Percentiles rank a stretch among this genome's conserved stretches.
Conservation (phyloP, 495 filamentous ascomycete species). For the Penicillium nucicola region DNA sequence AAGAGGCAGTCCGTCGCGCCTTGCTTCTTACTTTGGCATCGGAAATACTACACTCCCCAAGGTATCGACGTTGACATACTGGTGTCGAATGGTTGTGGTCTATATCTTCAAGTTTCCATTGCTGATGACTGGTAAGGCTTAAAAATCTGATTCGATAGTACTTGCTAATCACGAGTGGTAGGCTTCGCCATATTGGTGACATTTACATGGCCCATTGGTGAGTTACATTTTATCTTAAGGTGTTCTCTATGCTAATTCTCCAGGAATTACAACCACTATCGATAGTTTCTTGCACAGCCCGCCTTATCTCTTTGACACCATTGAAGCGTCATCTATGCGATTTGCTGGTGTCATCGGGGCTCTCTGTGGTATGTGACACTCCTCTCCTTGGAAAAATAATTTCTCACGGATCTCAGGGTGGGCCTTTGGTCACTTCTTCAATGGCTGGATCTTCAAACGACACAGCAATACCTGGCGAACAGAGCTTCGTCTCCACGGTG, state of each 20-base stretch:
- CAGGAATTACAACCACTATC: constrained; percentile 39
- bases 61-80: constrained; percentile 16
- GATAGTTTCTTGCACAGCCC: constrained; percentile 35
- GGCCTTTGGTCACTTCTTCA: constrained; percentile 34
- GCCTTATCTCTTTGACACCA: constrained; percentile 35
- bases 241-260: not conserved
- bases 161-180: not conserved
- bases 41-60: constrained; percentile 36
- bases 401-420: constrained; percentile 19
- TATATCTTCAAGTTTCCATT: constrained; percentile 36
- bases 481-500: constrained; percentile 36
- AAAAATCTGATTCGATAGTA: not conserved
- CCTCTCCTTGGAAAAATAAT: too few relatives aligned
- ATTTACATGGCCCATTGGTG: constrained; percentile 41
- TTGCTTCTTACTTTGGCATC: constrained; percentile 49
- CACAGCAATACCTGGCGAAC: constrained; percentile 24
- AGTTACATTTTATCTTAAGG: not conserved
- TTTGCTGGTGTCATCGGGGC: constrained; percentile 38
- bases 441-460: constrained; percentile 33
- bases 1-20: constrained; percentile 9
- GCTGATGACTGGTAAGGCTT: constrained; percentile 23
- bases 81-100: constrained; percentile 21
- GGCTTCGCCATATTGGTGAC: constrained; percentile 31
- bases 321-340: constrained; percentile 36
- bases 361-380: constrained; percentile 26